A percentile compares a stretch with the other conserved stretches of the same genome.
phyloP scores from a whole-genome alignment of 2,329 filamentous ascomycete species.

The Colletotrichum scovillei region DNA sequence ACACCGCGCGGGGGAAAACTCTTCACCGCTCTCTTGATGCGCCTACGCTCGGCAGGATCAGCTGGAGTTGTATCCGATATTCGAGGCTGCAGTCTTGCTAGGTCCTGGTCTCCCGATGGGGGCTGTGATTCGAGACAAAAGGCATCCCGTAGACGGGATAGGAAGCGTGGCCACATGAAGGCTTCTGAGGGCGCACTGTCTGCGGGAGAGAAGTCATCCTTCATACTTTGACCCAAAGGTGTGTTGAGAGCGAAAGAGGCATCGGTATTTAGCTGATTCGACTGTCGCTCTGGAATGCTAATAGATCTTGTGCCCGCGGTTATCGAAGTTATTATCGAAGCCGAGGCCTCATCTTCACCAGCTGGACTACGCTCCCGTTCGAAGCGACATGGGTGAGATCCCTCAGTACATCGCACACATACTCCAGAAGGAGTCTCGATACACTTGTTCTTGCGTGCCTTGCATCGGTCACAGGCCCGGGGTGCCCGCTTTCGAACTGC shows the following conservation, averaged over 20 bases:
- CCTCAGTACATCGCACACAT: constrained; percentile 44
- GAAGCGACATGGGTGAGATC: constrained; percentile 39
- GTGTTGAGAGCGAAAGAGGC: background rate
- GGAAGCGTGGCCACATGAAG: constrained; percentile 43
- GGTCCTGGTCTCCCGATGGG: constrained; percentile 36
- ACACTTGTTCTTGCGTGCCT: constrained; percentile 49
- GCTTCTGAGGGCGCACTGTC: constrained; percentile 34
- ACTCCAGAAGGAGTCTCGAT: constrained; percentile 41
- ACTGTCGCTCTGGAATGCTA: background rate
- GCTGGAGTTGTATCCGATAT: constrained; percentile 32
- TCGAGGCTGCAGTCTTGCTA: constrained; percentile 37
- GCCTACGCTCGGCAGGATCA: constrained; percentile 35
- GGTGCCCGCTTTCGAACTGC: constrained; percentile 47
- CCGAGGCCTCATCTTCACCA: too few relatives aligned
- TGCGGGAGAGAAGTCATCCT: constrained; percentile 28
- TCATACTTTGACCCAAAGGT: background rate
- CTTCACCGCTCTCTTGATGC: constrained; percentile 39
- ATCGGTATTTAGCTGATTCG: background rate
- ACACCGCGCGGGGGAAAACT: constrained; percentile 41
- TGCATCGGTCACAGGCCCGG: constrained; percentile 48
- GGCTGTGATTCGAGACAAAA: constrained; percentile 42
- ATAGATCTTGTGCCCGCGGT: background rate
- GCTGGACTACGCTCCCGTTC: constrained; percentile 18
- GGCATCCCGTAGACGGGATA: constrained; percentile 41
- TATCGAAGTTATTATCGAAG: too few relatives aligned